Conservation (phyloP, 1,284 basidiomycete genomes). For the Meira miltonrushii region DNA sequence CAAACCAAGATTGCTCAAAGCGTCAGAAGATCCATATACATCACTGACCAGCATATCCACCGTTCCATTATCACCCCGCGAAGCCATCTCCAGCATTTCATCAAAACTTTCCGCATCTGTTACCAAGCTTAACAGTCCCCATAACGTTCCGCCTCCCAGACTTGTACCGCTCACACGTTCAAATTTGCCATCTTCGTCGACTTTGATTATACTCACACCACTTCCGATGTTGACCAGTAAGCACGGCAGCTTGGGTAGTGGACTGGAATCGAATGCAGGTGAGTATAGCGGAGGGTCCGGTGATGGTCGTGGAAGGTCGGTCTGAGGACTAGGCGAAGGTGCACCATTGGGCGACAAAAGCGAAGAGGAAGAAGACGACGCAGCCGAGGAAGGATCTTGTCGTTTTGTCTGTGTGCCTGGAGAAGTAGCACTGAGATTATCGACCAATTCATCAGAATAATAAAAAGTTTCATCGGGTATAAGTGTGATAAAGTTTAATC, state of each 20-base stretch:
- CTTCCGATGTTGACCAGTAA: conserved; percentile 96
- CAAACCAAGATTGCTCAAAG: conserved; percentile 60
- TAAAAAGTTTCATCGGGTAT: conserved; percentile 98
- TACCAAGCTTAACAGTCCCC: conserved; percentile 88
- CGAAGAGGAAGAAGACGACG: conserved; percentile 3
- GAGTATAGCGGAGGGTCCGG: conserved; percentile 85
- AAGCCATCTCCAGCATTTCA: conserved; percentile 92
- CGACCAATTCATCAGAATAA: conserved; percentile 93
- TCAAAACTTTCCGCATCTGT: conserved; percentile 96
- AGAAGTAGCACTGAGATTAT: conserved; percentile 31
- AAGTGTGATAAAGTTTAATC: conserved; percentile 89
- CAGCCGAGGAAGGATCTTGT: conserved; percentile 5
- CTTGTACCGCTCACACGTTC: conserved; percentile 97
- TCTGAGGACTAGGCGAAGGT: conserved; percentile 5
- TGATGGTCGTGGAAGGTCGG: conserved; percentile 73
- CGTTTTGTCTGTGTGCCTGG: conserved; percentile 27
- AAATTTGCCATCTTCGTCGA: conserved; percentile 88
- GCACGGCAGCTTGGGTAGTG: conserved; percentile 77
- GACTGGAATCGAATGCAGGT: conserved; percentile 74
- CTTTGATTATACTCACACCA: conserved; percentile 94
- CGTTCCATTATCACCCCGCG: conserved; percentile 82
- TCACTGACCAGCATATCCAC: conserved; percentile 99
- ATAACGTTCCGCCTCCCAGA: conserved; percentile 96
- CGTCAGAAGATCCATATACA: conserved; percentile 91
- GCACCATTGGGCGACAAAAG: not conserved